Base-by-base conservation (phyloP, 2,329 filamentous ascomycete genomes). In the Trichoderma sp. region DNA sequence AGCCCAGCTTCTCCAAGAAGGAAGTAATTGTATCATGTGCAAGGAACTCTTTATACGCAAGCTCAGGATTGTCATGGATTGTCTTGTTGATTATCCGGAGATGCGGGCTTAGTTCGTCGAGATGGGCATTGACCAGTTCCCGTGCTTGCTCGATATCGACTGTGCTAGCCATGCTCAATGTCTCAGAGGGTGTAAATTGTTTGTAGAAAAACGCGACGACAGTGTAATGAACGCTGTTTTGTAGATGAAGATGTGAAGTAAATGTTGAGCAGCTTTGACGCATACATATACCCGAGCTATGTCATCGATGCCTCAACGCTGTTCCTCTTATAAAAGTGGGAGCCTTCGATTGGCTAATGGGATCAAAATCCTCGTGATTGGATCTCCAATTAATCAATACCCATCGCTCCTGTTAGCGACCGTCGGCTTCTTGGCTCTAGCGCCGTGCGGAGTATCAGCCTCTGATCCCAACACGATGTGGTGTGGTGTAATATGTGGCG, bases 11-110 rank as follows among this genome's bases (percentile, higher is more conserved):
- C 48, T 81, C 77, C 0, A 87, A 76, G 42, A 83, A 79, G 5
- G 75, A 70, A 17, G 80, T 80, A 56, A 87, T 82, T 8, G 77
- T 79, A 45, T 85, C 80, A 70, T 87, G 84, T 9, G 86, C 85
- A 19, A 78, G 79, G 72, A 80, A 75, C 70, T 87, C 85, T 63
- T 85, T 73, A 72, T 82, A 87, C 2, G 79, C 81, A 0, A 84
- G 75, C 72, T 87, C 85, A 0, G 85, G 85, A 67, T 86, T 78
- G 12, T 72, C 69, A 68, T 82, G 79, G 37, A 82, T 75, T 2
- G 54, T 61, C 25, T 70, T 69, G 67, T 73, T 76, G 60, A 72
- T 69, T 17, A 69, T 48, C 35, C 68, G 68, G 25, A 69, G 59
- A 9, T 60, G 53, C 53, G 67, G 25, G 64, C 60, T 69, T 6